A percentile compares a stretch with the other conserved stretches of the same genome.
phyloP scores from a whole-genome alignment of 208 protist genomes.

The Trypanosoma mega region DNA sequence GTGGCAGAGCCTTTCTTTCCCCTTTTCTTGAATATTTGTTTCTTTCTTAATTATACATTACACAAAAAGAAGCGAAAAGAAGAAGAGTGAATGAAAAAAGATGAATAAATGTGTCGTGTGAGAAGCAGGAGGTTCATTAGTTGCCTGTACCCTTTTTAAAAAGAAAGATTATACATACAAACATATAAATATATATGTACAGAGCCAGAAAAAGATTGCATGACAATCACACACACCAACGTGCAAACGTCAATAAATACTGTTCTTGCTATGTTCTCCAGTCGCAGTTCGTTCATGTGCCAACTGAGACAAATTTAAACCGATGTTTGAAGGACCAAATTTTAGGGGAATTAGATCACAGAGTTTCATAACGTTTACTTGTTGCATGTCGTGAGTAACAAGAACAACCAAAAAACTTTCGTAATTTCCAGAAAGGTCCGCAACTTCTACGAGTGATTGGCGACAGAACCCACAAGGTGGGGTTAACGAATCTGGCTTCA shows the following conservation, averaged over 20 bases:
- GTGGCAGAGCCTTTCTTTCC: too few species aligned
- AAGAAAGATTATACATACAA: neutral
- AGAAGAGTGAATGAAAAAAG: neutral
- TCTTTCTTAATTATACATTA: constrained; percentile 14
- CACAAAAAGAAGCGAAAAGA: neutral
- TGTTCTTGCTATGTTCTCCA: neutral
- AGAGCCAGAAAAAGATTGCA: neutral
- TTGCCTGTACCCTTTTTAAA: neutral
- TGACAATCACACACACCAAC: too few species aligned
- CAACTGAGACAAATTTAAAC: constrained; percentile 52
- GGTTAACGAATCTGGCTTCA: constrained; percentile 42
- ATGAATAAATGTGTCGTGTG: neutral
- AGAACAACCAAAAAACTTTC: constrained; percentile 68
- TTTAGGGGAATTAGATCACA: constrained; percentile 58
- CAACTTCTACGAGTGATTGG: constrained; percentile 78
- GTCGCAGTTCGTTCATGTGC: constrained; percentile 3
- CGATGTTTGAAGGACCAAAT: constrained; percentile 77
- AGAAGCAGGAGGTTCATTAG: neutral
- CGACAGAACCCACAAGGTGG: constrained; percentile 85
- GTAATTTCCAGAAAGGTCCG: constrained; percentile 69
- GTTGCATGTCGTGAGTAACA: constrained; percentile 46
- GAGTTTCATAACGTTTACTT: constrained; percentile 57
- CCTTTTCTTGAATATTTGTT: too few species aligned
- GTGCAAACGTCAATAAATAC: too few species aligned
- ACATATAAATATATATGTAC: constrained; percentile 7